These are phyloP conservation scores for Diaporthe velutina DNA, from an alignment of 2,329 filamentous ascomycete genomes.

Conservation along the genomic window DNA sequence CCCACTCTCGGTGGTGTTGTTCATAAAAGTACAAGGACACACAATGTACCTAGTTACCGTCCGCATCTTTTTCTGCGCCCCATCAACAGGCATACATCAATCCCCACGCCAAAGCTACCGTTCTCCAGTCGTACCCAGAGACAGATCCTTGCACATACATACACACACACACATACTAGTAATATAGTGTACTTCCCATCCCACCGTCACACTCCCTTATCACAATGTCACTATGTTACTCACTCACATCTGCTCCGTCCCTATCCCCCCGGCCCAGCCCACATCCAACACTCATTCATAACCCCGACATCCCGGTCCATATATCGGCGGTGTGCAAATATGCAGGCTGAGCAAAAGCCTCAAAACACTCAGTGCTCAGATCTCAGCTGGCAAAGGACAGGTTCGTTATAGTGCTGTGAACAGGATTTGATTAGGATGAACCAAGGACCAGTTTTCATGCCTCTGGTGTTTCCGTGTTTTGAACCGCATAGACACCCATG, in stretches of 20 bases:
- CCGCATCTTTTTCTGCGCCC: background rate
- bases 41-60: background rate
- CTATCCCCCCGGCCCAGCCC: background rate
- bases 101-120: slow-evolving; percentile 14
- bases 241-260: too few species aligned
- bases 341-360: slow-evolving; percentile 1
- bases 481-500: background rate
- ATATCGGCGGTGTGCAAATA: slow-evolving; percentile 22
- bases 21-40: slow-evolving; percentile 8
- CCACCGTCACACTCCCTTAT: background rate
- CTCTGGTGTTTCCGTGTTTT: background rate
- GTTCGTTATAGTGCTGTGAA: background rate
- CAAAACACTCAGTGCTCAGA: background rate
- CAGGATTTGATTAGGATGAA: background rate
- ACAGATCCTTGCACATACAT: background rate
- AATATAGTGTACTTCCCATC: background rate
- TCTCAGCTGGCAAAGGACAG: background rate
- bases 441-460: background rate
- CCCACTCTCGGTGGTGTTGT: background rate
- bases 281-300: background rate
- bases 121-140: slow-evolving; percentile 14
- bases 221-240: slow-evolving; percentile 21
- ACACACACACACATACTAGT: background rate
- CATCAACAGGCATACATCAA: background rate
- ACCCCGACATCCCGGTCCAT: slow-evolving; percentile 16